Percentiles rank a stretch among this genome's conserved stretches.
These are phyloP conservation scores for Spiromastix sp. DNA, from an alignment of 2,329 filamentous ascomycete genomes.

Conservation along the genomic window DNA sequence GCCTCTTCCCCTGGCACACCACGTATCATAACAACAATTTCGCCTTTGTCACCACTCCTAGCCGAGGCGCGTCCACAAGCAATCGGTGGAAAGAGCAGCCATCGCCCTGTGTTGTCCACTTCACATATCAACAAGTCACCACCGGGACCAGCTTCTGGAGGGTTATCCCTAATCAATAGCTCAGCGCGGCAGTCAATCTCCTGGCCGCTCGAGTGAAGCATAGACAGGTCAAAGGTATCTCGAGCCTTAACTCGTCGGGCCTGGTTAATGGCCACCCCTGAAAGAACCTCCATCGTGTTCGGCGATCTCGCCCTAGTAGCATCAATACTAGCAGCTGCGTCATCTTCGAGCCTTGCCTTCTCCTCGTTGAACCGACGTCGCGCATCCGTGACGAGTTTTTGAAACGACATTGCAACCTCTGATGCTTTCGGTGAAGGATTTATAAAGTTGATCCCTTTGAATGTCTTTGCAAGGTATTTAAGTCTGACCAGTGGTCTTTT, in stretches of 20 bases:
- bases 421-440: constrained; percentile 43
- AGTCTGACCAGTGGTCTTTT: constrained; percentile 80
- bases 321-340: constrained; percentile 77
- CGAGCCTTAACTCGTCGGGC: constrained; percentile 75
- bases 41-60: constrained; percentile 60
- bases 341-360: constrained; percentile 64
- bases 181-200: constrained; percentile 83
- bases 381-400: constrained; percentile 64
- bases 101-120: constrained; percentile 64
- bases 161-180: constrained; percentile 72
- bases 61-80: constrained; percentile 64
- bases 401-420: constrained; percentile 52
- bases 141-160: constrained; percentile 51
- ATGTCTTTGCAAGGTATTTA: constrained; percentile 76
- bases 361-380: constrained; percentile 66
- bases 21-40: constrained; percentile 80
- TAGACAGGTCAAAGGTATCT: constrained; percentile 77
- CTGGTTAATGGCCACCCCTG: constrained; percentile 62
- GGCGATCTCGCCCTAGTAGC: constrained; percentile 69
- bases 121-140: constrained; percentile 92
- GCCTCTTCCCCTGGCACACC: constrained; percentile 50
- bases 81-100: constrained; percentile 89
- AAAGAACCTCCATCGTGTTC: constrained; percentile 61
- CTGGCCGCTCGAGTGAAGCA: constrained; percentile 83
- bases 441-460: constrained; percentile 49